Conservation (phyloP, 805 yeast species). For the Saccharomyces paradoxus region DNA sequence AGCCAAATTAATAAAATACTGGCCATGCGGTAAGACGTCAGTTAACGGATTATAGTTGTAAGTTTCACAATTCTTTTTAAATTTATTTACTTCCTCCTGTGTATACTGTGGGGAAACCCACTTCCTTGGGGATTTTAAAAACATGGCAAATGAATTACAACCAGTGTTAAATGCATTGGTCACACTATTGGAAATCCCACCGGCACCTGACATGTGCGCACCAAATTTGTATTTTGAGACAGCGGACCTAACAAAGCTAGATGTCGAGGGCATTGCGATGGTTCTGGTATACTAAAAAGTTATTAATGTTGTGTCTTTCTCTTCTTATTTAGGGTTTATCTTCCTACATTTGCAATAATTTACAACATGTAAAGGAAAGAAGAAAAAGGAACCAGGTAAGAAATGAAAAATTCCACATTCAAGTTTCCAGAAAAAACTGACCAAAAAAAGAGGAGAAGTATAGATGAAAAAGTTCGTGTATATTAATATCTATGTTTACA, state of each 20-base stretch:
- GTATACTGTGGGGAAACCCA: conserved; percentile 82
- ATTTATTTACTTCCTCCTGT: conserved; percentile 57
- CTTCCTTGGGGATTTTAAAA: conserved; percentile 79
- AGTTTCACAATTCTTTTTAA: conserved; percentile 53
- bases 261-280: background rate
- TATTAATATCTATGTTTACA: background rate
- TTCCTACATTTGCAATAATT: background rate
- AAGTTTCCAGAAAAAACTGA: background rate
- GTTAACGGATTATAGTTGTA: conserved; percentile 63
- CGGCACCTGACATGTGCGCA: conserved; percentile 80
- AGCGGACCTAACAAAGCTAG: conserved; percentile 36
- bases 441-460: background rate
- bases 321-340: background rate
- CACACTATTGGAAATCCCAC: conserved; percentile 69
- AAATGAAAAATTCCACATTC: background rate
- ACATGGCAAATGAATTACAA: conserved; percentile 77
- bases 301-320: background rate
- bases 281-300: background rate
- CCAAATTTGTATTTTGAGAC: conserved; percentile 58
- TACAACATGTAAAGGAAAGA: background rate
- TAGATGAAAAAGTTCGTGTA: background rate
- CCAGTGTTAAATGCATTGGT: conserved; percentile 47
- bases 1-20: conserved; percentile 86
- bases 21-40: conserved; percentile 89
- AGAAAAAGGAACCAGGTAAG: background rate